These are phyloP conservation scores for Pulveroboletus ravenelii DNA, from an alignment of 768 basidiomycete genomes.

Conservation along the genomic window DNA sequence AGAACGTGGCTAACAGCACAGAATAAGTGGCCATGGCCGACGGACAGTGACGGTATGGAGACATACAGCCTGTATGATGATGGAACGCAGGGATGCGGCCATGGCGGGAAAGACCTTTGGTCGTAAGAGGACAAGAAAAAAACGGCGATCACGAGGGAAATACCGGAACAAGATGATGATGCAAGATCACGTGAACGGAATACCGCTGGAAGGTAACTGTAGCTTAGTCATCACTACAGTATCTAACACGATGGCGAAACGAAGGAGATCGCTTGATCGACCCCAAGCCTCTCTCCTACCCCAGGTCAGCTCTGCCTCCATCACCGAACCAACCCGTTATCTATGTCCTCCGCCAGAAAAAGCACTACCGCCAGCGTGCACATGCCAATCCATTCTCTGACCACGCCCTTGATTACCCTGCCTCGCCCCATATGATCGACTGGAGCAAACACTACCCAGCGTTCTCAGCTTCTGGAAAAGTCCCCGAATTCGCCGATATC, in stretches of 20 bases:
- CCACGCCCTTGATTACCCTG: conserved; percentile 83
- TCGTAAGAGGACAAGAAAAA: background rate
- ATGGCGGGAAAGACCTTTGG: conserved; percentile 28
- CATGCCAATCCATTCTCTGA: conserved; percentile 87
- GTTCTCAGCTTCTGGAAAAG: conserved; percentile 51
- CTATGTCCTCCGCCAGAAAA: conserved; percentile 48
- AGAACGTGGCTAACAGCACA: conserved; percentile 43
- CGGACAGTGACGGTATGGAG: conserved; percentile 16
- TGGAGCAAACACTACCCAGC: conserved; percentile 83
- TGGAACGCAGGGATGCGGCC: conserved; percentile 39
- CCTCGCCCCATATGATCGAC: conserved; percentile 69
- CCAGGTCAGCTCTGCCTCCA: conserved; percentile 36
- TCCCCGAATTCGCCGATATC: conserved; percentile 92
- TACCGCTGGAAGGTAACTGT: too few relatives aligned
- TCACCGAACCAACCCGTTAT: background rate
- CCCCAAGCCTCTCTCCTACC: conserved; percentile 35
- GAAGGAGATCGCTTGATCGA: conserved; percentile 18
- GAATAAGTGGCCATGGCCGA: background rate
- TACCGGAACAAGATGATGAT: conserved; percentile 17
- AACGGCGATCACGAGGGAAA: conserved; percentile 13
- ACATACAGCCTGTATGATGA: conserved; percentile 32
- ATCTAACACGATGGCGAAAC: conserved; percentile 19
- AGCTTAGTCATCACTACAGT: background rate
- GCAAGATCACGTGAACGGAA: conserved; percentile 5
- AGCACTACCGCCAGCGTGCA: conserved; percentile 77